phyloP scores from a whole-genome alignment of 2,329 filamentous ascomycete genomes.

The Phialophora chinensis region DNA sequence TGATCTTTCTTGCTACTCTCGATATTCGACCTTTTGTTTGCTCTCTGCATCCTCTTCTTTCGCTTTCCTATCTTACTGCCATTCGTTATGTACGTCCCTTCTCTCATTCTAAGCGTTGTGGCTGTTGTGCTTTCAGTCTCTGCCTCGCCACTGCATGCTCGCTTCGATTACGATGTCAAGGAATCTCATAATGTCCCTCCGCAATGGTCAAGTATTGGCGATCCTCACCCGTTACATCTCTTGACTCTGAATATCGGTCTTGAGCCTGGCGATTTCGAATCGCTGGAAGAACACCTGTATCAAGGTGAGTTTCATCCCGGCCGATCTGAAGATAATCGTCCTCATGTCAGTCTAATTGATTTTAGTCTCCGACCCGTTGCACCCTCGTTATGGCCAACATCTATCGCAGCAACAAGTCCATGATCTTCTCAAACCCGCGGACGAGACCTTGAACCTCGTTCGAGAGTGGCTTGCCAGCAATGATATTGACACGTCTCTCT shows the following conservation, averaged over 20 bases:
- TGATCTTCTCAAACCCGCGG: slow-evolving; percentile 59
- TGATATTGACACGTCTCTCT: slow-evolving; percentile 52
- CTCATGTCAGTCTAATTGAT: slow-evolving; percentile 1
- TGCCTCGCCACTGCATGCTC: slow-evolving; percentile 41
- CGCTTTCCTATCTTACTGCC: slow-evolving; percentile 6
- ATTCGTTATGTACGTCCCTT: slow-evolving; percentile 29
- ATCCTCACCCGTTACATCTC: slow-evolving; percentile 55
- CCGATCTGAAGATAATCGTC: not conserved
- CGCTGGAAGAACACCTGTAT: slow-evolving; percentile 61
- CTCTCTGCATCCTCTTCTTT: not conserved
- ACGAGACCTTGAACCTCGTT: slow-evolving; percentile 59
- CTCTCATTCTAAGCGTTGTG: slow-evolving; percentile 21
- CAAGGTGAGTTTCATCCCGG: slow-evolving; percentile 48
- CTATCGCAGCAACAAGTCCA: slow-evolving; percentile 59
- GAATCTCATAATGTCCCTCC: slow-evolving; percentile 60
- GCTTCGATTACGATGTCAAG: slow-evolving; percentile 59
- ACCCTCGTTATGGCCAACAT: slow-evolving; percentile 62
- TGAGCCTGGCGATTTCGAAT: slow-evolving; percentile 62
- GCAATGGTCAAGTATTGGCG: slow-evolving; percentile 57
- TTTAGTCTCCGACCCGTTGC: slow-evolving; percentile 59
- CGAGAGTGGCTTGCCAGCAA: slow-evolving; percentile 63
- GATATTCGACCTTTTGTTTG: not conserved
- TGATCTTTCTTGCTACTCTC: not conserved
- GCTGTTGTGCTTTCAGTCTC: slow-evolving; percentile 16
- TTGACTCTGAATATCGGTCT: slow-evolving; percentile 64